Percentiles rank a stretch among this genome's conserved stretches.
Evolutionary conservation across 2,329 filamentous ascomycete species (phyloP).

Genomic region (Neophaeococcomyces aloes): DNA sequence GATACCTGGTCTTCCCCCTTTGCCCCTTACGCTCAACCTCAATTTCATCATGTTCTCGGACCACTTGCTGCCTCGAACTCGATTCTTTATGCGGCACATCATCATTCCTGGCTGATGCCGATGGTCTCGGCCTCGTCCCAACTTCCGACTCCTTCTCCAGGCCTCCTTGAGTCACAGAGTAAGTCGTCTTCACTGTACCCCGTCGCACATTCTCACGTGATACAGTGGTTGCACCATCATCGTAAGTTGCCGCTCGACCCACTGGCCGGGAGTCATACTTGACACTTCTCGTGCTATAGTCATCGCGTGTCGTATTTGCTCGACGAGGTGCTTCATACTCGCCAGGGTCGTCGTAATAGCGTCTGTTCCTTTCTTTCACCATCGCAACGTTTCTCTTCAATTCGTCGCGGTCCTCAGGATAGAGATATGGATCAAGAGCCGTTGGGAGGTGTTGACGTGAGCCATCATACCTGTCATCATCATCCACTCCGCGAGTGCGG

Average conservation of each 20-base stretch:
- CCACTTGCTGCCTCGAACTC: no score
- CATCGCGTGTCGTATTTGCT: no score
- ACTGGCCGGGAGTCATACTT: no score
- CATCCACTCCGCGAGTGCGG: constrained; percentile 1
- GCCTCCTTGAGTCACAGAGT: constrained; percentile 3
- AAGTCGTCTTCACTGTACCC: background rate
- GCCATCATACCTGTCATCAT: background rate
- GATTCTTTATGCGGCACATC: no score
- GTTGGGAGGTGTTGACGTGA: constrained; percentile 1
- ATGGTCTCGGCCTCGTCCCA: background rate
- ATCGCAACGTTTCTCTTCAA: background rate
- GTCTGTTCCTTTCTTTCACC: background rate
- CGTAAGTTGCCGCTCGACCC: background rate
- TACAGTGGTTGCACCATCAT: background rate
- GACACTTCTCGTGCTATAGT: no score
- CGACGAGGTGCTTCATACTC: background rate
- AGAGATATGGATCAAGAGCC: constrained; percentile 2
- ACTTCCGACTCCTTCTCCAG: constrained; percentile 4
- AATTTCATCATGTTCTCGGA: no score
- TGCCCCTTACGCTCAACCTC: no score
- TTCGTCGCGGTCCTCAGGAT: constrained; percentile 2
- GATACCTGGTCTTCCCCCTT: no score
- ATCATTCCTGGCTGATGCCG: background rate
- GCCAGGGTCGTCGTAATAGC: background rate
- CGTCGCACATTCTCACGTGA: background rate